These are phyloP conservation scores for Thermoascus crustaceus DNA, from an alignment of 2,329 filamentous ascomycete species.

Conservation along the genomic window DNA sequence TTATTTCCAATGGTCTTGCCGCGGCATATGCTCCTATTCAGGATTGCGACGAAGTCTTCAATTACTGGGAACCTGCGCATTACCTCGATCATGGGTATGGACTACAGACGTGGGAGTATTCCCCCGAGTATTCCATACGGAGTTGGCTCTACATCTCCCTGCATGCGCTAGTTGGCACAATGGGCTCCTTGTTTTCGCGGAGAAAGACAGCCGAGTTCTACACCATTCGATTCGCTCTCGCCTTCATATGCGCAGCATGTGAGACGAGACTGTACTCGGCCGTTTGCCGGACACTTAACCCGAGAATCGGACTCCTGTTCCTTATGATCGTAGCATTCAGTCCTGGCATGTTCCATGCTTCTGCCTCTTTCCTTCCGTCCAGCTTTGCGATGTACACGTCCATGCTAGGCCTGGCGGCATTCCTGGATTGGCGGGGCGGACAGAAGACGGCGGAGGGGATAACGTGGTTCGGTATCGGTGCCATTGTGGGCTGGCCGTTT, in stretches of 20 bases:
- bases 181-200: slow-evolving; percentile 49
- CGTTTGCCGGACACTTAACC: slow-evolving; percentile 67
- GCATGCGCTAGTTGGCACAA: slow-evolving; percentile 64
- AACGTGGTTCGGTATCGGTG: slow-evolving; percentile 81
- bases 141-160: slow-evolving; percentile 86
- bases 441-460: slow-evolving; percentile 75
- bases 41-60: slow-evolving; percentile 98
- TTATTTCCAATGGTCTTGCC: slow-evolving; percentile 64
- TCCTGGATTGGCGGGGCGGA: slow-evolving; percentile 80
- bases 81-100: slow-evolving; percentile 90
- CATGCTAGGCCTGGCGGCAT: slow-evolving; percentile 77
- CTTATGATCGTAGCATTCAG: slow-evolving; percentile 67
- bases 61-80: slow-evolving; percentile 97
- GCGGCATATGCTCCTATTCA: slow-evolving; percentile 84
- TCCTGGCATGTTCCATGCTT: slow-evolving; percentile 89
- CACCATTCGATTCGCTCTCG: slow-evolving; percentile 68
- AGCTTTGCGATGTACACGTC: slow-evolving; percentile 95
- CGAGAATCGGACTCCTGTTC: slow-evolving; percentile 78
- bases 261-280: slow-evolving; percentile 75
- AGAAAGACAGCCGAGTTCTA: slow-evolving; percentile 67
- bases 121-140: slow-evolving; percentile 85
- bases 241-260: slow-evolving; percentile 67
- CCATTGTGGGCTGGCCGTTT: slow-evolving; percentile 90
- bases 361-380: slow-evolving; percentile 77
- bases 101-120: slow-evolving; percentile 97